Base-by-base conservation (phyloP, 805 yeast genomes). In the Lachancea fermentati region DNA sequence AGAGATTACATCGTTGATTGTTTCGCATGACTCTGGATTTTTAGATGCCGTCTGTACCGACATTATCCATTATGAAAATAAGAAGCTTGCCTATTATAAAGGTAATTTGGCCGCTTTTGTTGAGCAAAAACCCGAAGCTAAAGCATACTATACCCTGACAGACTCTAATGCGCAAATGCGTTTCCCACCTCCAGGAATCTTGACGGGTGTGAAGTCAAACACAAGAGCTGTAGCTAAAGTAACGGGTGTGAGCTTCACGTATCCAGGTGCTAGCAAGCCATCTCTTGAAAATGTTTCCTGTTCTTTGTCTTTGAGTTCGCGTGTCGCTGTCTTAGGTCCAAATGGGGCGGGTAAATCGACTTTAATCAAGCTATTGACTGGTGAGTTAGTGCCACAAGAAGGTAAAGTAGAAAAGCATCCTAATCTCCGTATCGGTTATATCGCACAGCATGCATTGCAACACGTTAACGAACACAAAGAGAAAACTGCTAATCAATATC, bases 291-390 rank as follows among this genome's bases (percentile, higher is more conserved):
- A 85, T 58, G 93, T 88, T 29, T 82, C 95, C 2, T 85, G 95
- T 66, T 84, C 96, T n/a, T 73, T 93, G 45, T 85, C 96, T 2
- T 71, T 91, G 50, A 85, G 96, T n/a, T 91, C 97, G 25, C 81
- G 98, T 69, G 96, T 91, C 48, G 97, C 97, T 34, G 80, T 93
- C 55, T 68, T 93, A 43, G 98, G 98, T 41, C 97, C 97, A 47
- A 91, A 91, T 63, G 98, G 98, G 74, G 98, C 98, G 39, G 98
- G 98, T 71, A 91, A 91, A 65, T 87, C 97, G 9, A 91, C 98
- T 13, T 75, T 93, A 57, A 91, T 93, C 67, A 91, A 91, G 66
- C 72, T 93, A 40, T 73, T 91, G 52, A 93, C 97, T 7, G 98
- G 86, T 50, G 98, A 91, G 66, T 71, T 87, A 43, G 76, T 85